These are phyloP conservation scores for Yarrowia sp. DNA, from an alignment of 805 yeast genomes.

Conservation along the genomic window DNA sequence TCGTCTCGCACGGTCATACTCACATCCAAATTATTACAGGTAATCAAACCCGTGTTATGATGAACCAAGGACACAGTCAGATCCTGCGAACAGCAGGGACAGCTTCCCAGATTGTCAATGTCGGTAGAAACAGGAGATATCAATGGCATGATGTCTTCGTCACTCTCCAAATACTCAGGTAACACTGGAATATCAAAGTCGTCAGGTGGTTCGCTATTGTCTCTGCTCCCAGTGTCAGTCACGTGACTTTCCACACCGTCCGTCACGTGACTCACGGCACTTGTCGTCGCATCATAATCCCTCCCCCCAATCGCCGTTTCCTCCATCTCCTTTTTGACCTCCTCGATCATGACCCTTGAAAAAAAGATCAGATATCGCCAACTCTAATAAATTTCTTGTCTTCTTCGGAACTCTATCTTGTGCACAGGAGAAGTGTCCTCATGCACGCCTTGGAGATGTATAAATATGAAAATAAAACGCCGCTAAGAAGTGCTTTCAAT, in stretches of 20 bases:
- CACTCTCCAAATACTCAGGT: neutral
- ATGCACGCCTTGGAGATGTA: no score
- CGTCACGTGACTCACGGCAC: no score
- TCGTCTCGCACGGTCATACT: no score
- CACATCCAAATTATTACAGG: conserved; percentile 25
- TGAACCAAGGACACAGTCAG: conserved; percentile 12
- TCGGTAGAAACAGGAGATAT: conserved; percentile 1
- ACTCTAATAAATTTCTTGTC: conserved; percentile 6
- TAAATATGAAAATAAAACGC: no score
- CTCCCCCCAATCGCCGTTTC: neutral
- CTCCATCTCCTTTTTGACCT: conserved; percentile 21
- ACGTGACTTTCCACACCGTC: neutral
- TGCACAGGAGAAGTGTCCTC: neutral
- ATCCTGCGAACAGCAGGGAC: conserved; percentile 5
- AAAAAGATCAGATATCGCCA: neutral
- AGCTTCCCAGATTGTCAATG: conserved; percentile 21
- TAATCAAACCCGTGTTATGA: conserved; percentile 20
- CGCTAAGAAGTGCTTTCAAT: no score
- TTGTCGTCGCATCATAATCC: no score
- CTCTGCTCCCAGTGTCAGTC: neutral
- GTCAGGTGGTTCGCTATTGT: neutral
- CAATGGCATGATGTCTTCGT: neutral
- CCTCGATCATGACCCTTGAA: conserved; percentile 1
- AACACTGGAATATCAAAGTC: neutral
- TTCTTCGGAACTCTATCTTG: neutral